Evolutionary conservation across 805 yeast species (phyloP), one percentile per base, ranked within the genome.

Genomic region (Suhomyces kilbournensis): DNA sequence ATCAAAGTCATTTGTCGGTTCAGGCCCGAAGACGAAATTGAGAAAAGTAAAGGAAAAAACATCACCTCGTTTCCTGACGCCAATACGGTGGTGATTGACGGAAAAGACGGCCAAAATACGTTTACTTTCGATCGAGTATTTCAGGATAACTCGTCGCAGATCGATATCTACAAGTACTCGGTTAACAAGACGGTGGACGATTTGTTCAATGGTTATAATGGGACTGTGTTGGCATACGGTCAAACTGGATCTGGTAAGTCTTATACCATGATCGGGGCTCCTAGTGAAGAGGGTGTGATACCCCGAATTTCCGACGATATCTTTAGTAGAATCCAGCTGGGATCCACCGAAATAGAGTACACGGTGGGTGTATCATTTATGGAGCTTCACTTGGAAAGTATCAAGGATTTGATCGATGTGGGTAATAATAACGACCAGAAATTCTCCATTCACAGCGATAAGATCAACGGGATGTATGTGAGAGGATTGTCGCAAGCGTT

Each of bases 331-430:
- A 84, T 87, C 12, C 66, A 72, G 35, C 60, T 69, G 19, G 73
- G 77, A 2, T 69, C 81, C 3, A 45, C 69, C 4, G 81, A 82
- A 15, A 73, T 80, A 8, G 91, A 88, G 58, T 85, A 79, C 60
- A 81, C 82, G 0, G 84, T 90, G 9, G 80, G 83, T 4, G 85
- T 88, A 0, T 83, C 90, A 12, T 85, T 83, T 57, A 77, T 89
- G 84, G 97, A 92, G 62, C 83, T 92, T 10, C 87, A 88, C 66
- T 80, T 87, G 77, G 97, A 92, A 56, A 81, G 79, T 44, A 79
- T 91, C 40, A 73, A 79, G 55, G 97, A 92, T 65, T 72, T 91
- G 51, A 71, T 92, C 32, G 75, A 74, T n/a, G 73, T 43, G 6
- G 46, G 53, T 39, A 53, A 54, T 45, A 44, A 49, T 15, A 35